Conservation (phyloP, 106 monocot genomes). For the Dioscorea dumetorum region DNA sequence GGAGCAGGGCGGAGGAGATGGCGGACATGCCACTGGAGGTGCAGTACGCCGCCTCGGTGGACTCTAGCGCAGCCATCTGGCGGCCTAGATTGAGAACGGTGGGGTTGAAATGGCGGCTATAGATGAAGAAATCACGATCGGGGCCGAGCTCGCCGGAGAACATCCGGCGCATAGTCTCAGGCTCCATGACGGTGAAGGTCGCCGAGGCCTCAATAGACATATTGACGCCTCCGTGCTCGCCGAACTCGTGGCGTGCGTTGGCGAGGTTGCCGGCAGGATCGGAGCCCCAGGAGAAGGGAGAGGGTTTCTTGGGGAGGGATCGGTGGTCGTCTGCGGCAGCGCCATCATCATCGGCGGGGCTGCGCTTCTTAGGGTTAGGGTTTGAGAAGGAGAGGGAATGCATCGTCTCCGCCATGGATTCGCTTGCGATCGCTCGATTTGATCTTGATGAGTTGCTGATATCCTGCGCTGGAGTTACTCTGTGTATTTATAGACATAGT, state of each 20-base stretch:
- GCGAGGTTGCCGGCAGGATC: constrained; percentile 77
- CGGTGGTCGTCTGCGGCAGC: not conserved
- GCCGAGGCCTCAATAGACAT: constrained; percentile 99
- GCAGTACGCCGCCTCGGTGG: constrained; percentile 96
- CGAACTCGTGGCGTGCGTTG: constrained; percentile 87
- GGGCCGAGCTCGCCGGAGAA: constrained; percentile 92
- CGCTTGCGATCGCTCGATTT: not conserved
- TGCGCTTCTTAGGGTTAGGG: constrained; percentile 13
- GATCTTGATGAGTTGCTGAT: too few relatives aligned
- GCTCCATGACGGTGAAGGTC: constrained; percentile 98
- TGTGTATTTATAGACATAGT: too few relatives aligned
- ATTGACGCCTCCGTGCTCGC: constrained; percentile 98
- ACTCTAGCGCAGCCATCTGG: constrained; percentile 92
- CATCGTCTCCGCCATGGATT: constrained; percentile 29
- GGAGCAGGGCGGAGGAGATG: constrained; percentile 72
- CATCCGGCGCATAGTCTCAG: constrained; percentile 81
- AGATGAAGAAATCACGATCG: constrained; percentile 85
- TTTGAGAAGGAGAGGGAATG: constrained; percentile 1
- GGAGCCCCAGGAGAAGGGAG: not conserved
- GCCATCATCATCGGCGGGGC: not conserved
- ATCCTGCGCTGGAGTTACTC: too few relatives aligned
- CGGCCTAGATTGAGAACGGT: constrained; percentile 84
- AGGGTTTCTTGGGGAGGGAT: not conserved
- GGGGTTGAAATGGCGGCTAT: constrained; percentile 96
- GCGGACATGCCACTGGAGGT: constrained; percentile 97